A percentile compares a stretch with the other conserved stretches of the same genome.
Conservation (phyloP, 1,284 basidiomycete genomes). For the Heimioporus retisporus region DNA sequence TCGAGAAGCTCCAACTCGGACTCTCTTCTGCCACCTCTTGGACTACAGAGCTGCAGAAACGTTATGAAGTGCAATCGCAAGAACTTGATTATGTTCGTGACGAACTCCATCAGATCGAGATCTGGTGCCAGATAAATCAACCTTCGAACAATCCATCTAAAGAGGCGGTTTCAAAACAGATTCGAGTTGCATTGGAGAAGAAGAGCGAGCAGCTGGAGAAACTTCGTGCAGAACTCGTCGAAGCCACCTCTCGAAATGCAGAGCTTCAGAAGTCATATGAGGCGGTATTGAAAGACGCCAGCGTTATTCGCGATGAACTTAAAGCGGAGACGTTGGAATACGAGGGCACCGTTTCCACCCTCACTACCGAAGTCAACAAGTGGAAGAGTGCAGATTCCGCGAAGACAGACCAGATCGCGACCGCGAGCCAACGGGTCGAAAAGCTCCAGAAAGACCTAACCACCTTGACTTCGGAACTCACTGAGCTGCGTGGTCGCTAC, state of each 20-base stretch:
- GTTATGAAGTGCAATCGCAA: not conserved
- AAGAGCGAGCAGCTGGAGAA: slow-evolving; percentile 15
- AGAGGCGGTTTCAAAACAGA: not conserved
- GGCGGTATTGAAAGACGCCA: slow-evolving; percentile 1
- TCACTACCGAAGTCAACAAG: slow-evolving; percentile 8
- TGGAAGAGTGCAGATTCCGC: not conserved
- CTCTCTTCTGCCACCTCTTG: slow-evolving; percentile 9
- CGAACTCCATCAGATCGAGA: slow-evolving; percentile 5
- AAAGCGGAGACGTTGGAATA: slow-evolving; percentile 8
- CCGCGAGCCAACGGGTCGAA: not conserved
- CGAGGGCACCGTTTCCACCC: slow-evolving; percentile 2
- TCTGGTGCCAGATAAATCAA: not conserved
- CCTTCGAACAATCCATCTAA: not conserved
- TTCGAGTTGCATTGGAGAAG: slow-evolving; percentile 6
- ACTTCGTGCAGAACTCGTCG: slow-evolving; percentile 7
- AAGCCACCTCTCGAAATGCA: slow-evolving; percentile 3
- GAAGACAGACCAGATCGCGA: slow-evolving; percentile 6
- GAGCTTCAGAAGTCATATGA: slow-evolving; percentile 16
- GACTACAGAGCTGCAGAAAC: slow-evolving; percentile 9
- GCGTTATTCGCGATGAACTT: slow-evolving; percentile 7
- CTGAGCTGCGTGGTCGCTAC: slow-evolving; percentile 8
- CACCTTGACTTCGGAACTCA: not conserved
- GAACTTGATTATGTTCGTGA: slow-evolving; percentile 12
- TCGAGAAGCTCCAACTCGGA: slow-evolving; percentile 13
- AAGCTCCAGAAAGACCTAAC: not conserved